Base-by-base conservation (phyloP, 345 rosid species). In the Kernera saxatilis region DNA sequence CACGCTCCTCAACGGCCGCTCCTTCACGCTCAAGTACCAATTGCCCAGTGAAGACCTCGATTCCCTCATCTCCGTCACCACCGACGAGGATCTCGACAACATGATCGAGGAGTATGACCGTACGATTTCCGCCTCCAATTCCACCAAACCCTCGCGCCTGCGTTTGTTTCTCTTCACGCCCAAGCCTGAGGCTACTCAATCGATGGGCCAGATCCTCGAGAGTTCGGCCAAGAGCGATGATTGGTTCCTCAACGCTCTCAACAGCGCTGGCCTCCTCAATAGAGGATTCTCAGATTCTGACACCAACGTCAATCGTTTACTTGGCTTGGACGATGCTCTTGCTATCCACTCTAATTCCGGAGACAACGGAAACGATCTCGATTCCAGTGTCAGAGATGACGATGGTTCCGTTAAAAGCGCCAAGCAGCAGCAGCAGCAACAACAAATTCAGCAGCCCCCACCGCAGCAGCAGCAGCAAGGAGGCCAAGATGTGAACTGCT, bases 31-130 rank as follows among this genome's bases (percentile, higher is more conserved):
- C 65, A 93, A 91, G 77, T 93, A 89, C 65, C 98, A 93, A 80
- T 88, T 93, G 5, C 98, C 98, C 7, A 85, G 84, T 74, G 98
- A 93, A 69, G 98, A 93, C 75, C 84, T 93, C 18, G 98, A 93
- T 59, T 93, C 97, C 7, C 87, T 93, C 25, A 89, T 93, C 80
- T 87, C 98, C 22, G 88, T 93, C 50, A 85, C 96, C 4, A 87
- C 97, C 27, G 97, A 93, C 41, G 98, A 93, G 54, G 98, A 93
- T 84, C 84, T 93, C 45, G 97, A 91, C 22, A 93, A 91, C 79
- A 91, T 93, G 97, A 83, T 93, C 80, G 98, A 93, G 14, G 98
- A 93, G 80, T 91, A 93, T 45, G 97, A 93, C 72, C 94, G 98
- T 2, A 79, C 85, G 8, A 62, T 76, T 43, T 54, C 84, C 56